Base-by-base conservation (phyloP, 2,329 filamentous ascomycete species). In the Lasiodiplodia theobromae region DNA sequence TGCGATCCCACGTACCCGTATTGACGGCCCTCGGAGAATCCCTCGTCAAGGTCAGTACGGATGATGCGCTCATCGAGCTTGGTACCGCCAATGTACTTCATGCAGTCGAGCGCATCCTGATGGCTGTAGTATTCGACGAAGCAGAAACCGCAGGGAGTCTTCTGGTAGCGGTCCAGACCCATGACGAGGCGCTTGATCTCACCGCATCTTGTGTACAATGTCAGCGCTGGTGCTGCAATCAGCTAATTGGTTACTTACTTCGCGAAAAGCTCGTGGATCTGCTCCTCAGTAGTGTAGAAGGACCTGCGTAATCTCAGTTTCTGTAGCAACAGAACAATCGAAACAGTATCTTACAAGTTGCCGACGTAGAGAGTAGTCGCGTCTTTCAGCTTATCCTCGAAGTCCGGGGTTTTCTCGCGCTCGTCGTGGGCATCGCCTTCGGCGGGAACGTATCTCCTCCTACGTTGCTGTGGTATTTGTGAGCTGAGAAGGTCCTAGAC, bases 81-180 rank as follows among this genome's bases (percentile, higher is more conserved):
- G 44, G 96, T 99, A 69, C 96, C 96, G 68, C 96, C 96, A 76
- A 99, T 91, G 79, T 98, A 99, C 83, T 98, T 99, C 90, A 99
- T 91, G 82, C 95, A 98, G 80, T 99, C 96, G 62, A 99, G 87
- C 10, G 96, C 96, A 80, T 99, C 96, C 78, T 97, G 91, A 80
- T 98, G 96, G 37, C 91, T 97, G 84, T 97, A 98, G 84, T 99
- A 99, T 82, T 99, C 96, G 76, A 99, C 96, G 78, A 99, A 99
- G 86, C 96, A 99, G 86, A 99, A 99, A 51, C 96, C 96, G 81
- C 96, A 99, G 1, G 96, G 96, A 0, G 96, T 99, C 85, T 99
- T 99, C 81, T 92, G 92, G 85, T 96, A 97, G 69, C 96, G 91
- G 79, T 99, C 96, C 65, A 99, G 89, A 62, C 96, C 96, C 96